Evolutionary conservation across 768 basidiomycete species (phyloP).

Genomic region (Boletus tomentosulus): DNA sequence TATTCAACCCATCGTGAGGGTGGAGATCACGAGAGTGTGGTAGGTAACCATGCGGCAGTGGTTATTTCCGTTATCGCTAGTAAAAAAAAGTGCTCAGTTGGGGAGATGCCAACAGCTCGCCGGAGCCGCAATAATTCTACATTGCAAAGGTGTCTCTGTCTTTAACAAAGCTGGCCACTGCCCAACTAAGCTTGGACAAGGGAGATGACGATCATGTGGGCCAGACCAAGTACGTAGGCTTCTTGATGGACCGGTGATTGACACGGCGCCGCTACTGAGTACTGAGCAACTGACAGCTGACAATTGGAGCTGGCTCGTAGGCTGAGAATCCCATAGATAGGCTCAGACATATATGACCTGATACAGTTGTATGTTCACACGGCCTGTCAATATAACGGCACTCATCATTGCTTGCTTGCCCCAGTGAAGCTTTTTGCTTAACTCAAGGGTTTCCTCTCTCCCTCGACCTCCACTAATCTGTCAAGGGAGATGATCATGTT

Average conservation of each 20-base stretch:
- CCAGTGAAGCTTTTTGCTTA: conserved; percentile 14
- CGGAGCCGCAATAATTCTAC: neutral
- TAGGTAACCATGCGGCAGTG: conserved; percentile 10
- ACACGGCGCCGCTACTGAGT: neutral
- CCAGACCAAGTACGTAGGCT: neutral
- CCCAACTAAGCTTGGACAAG: neutral
- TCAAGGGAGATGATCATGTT: conserved; percentile 21
- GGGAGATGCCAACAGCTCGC: neutral
- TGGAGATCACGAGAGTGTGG: neutral
- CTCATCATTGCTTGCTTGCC: neutral
- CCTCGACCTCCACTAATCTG: neutral
- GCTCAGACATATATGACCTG: neutral
- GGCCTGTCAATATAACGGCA: conserved; percentile 15
- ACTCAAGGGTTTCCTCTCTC: conserved; percentile 15
- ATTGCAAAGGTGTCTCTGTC: neutral
- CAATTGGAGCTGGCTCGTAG: too few species aligned
- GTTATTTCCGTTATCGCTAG: conserved; percentile 27
- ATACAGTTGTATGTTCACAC: conserved; percentile 22
- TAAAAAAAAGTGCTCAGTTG: neutral
- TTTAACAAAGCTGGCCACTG: neutral
- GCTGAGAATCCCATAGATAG: neutral
- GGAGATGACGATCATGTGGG: neutral
- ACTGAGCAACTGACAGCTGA: too few species aligned
- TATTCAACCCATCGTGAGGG: neutral
- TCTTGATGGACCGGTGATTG: neutral